A percentile compares a stretch with the other conserved stretches of the same genome.
Conservation (phyloP, 306 rosid genomes). For the Quillaja saponaria region DNA sequence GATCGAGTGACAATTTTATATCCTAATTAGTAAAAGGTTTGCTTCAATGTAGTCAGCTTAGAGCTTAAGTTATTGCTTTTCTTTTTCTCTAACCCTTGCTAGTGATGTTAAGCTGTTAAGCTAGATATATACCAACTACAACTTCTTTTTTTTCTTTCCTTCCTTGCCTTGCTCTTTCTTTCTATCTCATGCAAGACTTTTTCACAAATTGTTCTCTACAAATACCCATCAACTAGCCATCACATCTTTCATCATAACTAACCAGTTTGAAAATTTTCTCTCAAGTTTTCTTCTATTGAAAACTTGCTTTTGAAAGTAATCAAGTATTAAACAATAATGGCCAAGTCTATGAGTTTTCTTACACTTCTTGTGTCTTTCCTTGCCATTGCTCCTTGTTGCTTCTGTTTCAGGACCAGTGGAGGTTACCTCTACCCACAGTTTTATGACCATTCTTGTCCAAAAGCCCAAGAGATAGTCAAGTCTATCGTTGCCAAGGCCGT, state of each 20-base stretch:
- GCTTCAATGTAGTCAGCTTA: slow-evolving; percentile 8
- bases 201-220: slow-evolving; percentile 37
- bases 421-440: slow-evolving; percentile 70
- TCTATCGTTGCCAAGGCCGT: slow-evolving; percentile 67
- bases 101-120: slow-evolving; percentile 27
- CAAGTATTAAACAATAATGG: slow-evolving; percentile 43
- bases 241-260: slow-evolving; percentile 32
- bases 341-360: slow-evolving; percentile 32
- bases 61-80: not conserved
- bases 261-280: not conserved
- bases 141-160: slow-evolving; percentile 16
- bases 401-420: slow-evolving; percentile 31
- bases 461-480: slow-evolving; percentile 64
- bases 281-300: slow-evolving; percentile 12
- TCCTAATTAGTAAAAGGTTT: not conserved
- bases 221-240: slow-evolving; percentile 27
- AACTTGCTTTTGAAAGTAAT: slow-evolving; percentile 11
- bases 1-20: not conserved
- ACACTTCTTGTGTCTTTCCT: slow-evolving; percentile 56
- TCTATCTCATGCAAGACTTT: slow-evolving; percentile 1
- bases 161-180: not conserved
- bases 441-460: slow-evolving; percentile 72
- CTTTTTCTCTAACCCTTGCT: slow-evolving; percentile 11
- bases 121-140: slow-evolving; percentile 54
- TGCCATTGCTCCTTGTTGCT: slow-evolving; percentile 58